These are phyloP conservation scores for Crithidia sp. DNA, from an alignment of 208 protist genomes.

Conservation along the genomic window DNA sequence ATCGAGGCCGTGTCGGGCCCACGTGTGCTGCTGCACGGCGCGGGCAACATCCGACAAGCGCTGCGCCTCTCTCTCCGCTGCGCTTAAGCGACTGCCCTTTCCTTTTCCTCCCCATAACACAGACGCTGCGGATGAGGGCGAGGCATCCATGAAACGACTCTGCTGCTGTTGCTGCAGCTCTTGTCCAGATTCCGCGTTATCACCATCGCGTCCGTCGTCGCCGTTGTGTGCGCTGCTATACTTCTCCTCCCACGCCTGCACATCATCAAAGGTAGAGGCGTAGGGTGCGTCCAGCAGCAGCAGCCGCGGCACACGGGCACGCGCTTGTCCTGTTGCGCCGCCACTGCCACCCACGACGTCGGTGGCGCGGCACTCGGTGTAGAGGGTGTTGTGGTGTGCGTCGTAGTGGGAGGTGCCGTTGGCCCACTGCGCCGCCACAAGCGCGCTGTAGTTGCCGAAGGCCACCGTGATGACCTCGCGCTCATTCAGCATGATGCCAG, in stretches of 20 bases:
- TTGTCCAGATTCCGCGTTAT: background rate
- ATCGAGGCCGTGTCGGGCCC: conserved; percentile 19
- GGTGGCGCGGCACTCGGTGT: conserved; percentile 43
- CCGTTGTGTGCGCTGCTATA: conserved; percentile 18
- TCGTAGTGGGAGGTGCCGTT: conserved; percentile 84
- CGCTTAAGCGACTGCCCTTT: background rate
- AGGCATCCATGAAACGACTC: background rate
- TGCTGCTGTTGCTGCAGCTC: background rate
- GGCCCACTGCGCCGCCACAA: conserved; percentile 88
- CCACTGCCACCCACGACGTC: conserved; percentile 42
- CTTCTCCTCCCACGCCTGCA: conserved; percentile 21
- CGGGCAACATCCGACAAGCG: conserved; percentile 6
- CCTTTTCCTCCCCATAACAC: background rate
- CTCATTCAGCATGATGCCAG: conserved; percentile 29
- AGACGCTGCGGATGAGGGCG: background rate
- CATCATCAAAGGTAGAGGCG: conserved; percentile 50
- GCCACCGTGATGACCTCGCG: conserved; percentile 79
- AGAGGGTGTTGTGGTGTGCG: conserved; percentile 68
- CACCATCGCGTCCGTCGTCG: conserved; percentile 9
- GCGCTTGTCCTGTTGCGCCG: background rate
- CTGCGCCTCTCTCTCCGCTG: background rate
- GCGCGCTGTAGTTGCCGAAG: conserved; percentile 86
- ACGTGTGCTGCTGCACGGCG: conserved; percentile 15
- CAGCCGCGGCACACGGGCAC: conserved; percentile 64
- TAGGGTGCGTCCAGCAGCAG: conserved; percentile 82